Conservation (phyloP, 225 moss, liverwort and hornwort species). For the Antitrichia curtipendula region DNA sequence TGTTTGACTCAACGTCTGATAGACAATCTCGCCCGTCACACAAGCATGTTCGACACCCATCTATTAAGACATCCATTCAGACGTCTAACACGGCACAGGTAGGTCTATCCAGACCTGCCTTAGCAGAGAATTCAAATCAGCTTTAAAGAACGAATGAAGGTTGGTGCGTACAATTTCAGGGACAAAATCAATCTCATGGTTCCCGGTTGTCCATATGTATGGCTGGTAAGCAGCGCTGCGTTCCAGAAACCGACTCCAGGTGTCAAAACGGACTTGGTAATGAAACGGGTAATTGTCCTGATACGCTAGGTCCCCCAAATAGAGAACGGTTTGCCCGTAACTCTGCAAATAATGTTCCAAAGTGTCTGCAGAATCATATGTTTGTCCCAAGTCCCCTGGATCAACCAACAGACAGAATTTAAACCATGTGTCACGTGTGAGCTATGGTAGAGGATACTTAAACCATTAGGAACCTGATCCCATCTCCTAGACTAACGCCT, state of each 20-base stretch:
- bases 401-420: background rate
- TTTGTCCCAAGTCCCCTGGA: conserved; percentile 89
- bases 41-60: background rate
- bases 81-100: background rate
- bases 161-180: conserved; percentile 38
- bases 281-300: conserved; percentile 65
- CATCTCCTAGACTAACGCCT: background rate
- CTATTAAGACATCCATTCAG: background rate
- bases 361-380: conserved; percentile 50
- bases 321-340: conserved; percentile 46
- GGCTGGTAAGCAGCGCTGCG: conserved; percentile 84
- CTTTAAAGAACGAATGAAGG: background rate
- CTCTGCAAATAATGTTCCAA: conserved; percentile 76
- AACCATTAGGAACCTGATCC: background rate
- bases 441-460: background rate
- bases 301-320: conserved; percentile 74
- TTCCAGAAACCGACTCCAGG: conserved; percentile 74
- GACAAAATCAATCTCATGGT: conserved; percentile 68
- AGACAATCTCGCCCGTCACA: background rate
- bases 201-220: conserved; percentile 85
- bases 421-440: background rate
- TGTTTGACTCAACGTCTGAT: background rate
- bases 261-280: conserved; percentile 62
- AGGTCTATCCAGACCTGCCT: background rate
- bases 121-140: background rate